Evolutionary conservation across 305 asterid species (phyloP), one percentile per base, ranked within the genome.

Genomic region (Ruellia speciosa): DNA sequence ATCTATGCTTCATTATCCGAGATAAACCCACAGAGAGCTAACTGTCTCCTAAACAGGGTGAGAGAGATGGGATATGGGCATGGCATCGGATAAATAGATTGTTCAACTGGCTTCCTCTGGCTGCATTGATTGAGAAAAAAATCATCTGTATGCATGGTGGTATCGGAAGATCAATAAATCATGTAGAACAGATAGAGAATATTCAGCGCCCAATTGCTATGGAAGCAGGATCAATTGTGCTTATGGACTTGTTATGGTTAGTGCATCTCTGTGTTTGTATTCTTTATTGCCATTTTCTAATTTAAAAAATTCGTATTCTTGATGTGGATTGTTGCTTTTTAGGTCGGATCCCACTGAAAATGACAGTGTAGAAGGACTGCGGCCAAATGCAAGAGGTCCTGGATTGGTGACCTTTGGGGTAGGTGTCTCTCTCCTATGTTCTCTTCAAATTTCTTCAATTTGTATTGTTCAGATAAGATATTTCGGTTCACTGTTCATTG

Each of bases 301-400:
- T 52, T 18, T 56, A 45, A 46, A 11, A 10, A 47, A 35, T 35
- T 31, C 45, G 34, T 19, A 20, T 43, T 49, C 33, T 64, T 70
- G 53, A 35, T 39, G 33, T 57, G 40, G 57, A 49, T 24, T 67
- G 59, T 60, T 19, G 69, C 37, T 58, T 79, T 81, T 62, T 66
- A 92, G 98, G 98, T 92, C 98, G 49, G 98, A 92, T 67, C 99
- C 99, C 70, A 92, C 99, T 43, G 99, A 92, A 70, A 92, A 92
- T 78, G 99, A 92, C 75, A 92, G 96, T 64, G 97, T 92, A 54
- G 96, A 92, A 82, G 99, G 99, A 64, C 58, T 92, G 65, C 87
- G 95, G 47, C 99, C 99, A 51, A 92, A 92, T 77, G 99, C 99
- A 66, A 86, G 99, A 83, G 97, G 99, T 52, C 99, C 99, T 58